Evolutionary conservation across 2,329 filamentous ascomycete species (phyloP).

Genomic region (Monosporascus sp.): DNA sequence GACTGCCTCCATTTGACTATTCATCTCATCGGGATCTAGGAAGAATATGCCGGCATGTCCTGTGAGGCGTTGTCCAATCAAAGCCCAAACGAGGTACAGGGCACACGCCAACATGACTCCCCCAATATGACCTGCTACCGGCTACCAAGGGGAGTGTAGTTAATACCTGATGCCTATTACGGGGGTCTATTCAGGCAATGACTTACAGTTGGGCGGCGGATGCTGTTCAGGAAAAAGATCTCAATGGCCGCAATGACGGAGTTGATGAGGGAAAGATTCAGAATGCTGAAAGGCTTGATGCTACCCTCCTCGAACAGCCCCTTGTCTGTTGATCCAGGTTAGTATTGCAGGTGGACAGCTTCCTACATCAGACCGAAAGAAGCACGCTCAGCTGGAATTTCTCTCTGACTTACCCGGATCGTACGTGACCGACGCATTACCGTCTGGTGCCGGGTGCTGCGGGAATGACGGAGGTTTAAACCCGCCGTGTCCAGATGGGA

Average conservation of each 20-base stretch:
- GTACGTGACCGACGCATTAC: conserved; percentile 15
- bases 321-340: conserved; percentile 30
- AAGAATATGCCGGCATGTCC: conserved; percentile 45
- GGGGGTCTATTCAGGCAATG: neutral
- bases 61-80: conserved; percentile 40
- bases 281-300: conserved; percentile 40
- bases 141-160: conserved; percentile 24
- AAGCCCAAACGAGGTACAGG: conserved; percentile 45
- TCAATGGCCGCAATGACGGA: conserved; percentile 40
- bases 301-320: conserved; percentile 43
- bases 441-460: conserved; percentile 4
- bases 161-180: neutral
- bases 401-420: conserved; percentile 19
- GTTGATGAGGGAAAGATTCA: conserved; percentile 40
- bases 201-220: conserved; percentile 44
- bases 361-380: neutral
- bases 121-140: conserved; percentile 37
- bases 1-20: conserved; percentile 36
- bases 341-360: neutral
- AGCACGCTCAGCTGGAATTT: neutral
- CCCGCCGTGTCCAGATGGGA: conserved; percentile 32
- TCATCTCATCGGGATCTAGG: conserved; percentile 40
- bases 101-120: conserved; percentile 35
- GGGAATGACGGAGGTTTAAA: conserved; percentile 19
- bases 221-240: conserved; percentile 45